Conservation (phyloP, 495 filamentous ascomycete genomes). For the Annulohypoxylon nitens region DNA sequence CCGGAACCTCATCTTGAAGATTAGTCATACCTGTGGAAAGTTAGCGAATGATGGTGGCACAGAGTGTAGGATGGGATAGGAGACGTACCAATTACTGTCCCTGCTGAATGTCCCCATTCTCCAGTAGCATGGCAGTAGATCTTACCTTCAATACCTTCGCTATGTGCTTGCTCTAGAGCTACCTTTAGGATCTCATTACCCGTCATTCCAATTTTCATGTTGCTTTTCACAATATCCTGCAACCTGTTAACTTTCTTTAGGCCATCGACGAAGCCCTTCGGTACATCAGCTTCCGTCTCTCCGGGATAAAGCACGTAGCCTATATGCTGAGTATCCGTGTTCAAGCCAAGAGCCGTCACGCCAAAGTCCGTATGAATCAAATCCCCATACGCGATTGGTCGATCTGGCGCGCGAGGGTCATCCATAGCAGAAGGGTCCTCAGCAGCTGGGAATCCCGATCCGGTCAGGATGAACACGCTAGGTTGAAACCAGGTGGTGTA, state of each 20-base stretch:
- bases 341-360: conserved; percentile 60
- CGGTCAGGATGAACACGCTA: conserved; percentile 56
- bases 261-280: conserved; percentile 54
- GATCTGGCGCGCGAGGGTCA: conserved; percentile 35
- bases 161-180: conserved; percentile 52
- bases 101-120: conserved; percentile 64
- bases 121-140: conserved; percentile 64
- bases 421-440: conserved; percentile 27
- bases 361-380: conserved; percentile 64
- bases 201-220: conserved; percentile 58
- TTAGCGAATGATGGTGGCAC: conserved; percentile 2
- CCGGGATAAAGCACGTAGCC: conserved; percentile 61
- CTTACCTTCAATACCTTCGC: conserved; percentile 59
- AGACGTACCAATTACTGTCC: conserved; percentile 58
- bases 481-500: conserved; percentile 66
- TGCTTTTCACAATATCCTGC: conserved; percentile 59
- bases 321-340: conserved; percentile 64
- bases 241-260: conserved; percentile 59
- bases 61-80: not conserved
- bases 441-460: conserved; percentile 37
- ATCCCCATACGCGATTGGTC: conserved; percentile 57
- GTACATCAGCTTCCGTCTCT: conserved; percentile 56
- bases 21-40: conserved; percentile 60
- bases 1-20: conserved; percentile 57
- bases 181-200: conserved; percentile 59